phyloP scores from a whole-genome alignment of 495 filamentous ascomycete species.

The Xylaria venustula region DNA sequence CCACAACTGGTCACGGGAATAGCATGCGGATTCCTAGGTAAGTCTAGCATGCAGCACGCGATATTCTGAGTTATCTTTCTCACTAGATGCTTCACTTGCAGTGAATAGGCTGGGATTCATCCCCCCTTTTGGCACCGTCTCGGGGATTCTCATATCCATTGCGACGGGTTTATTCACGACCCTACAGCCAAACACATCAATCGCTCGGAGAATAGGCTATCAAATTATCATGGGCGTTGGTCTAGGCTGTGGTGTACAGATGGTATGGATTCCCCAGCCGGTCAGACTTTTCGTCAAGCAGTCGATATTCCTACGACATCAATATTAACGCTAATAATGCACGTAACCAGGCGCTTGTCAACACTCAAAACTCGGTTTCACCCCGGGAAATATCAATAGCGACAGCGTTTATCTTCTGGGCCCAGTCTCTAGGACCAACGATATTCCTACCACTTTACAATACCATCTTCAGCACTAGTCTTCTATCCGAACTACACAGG shows the following conservation, averaged over 20 bases:
- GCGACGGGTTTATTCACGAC: not conserved
- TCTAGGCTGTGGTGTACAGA: not conserved
- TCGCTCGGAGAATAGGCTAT: not conserved
- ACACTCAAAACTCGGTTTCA: not conserved
- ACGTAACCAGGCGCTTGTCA: not conserved
- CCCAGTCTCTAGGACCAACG: constrained; percentile 12
- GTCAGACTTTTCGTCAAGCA: not conserved
- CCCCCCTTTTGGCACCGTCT: no score
- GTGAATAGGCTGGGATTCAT: no score
- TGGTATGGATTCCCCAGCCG: not conserved
- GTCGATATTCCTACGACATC: not conserved
- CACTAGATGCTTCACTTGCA: no score
- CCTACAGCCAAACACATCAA: not conserved
- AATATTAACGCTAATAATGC: not conserved
- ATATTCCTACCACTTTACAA: constrained; percentile 14
- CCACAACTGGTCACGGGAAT: not conserved
- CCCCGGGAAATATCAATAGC: constrained; percentile 6
- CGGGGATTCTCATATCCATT: no score
- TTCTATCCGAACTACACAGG: not conserved
- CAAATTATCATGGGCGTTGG: not conserved
- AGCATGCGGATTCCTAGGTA: not conserved
- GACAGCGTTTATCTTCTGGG: constrained; percentile 12
- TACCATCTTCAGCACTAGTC: constrained; percentile 9
- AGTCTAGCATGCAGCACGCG: not conserved
- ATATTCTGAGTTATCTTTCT: no score